Percentiles rank a stretch among this genome's conserved stretches.
Conservation (phyloP, 1,284 basidiomycete genomes). For the Exobasidium rhododendri region DNA sequence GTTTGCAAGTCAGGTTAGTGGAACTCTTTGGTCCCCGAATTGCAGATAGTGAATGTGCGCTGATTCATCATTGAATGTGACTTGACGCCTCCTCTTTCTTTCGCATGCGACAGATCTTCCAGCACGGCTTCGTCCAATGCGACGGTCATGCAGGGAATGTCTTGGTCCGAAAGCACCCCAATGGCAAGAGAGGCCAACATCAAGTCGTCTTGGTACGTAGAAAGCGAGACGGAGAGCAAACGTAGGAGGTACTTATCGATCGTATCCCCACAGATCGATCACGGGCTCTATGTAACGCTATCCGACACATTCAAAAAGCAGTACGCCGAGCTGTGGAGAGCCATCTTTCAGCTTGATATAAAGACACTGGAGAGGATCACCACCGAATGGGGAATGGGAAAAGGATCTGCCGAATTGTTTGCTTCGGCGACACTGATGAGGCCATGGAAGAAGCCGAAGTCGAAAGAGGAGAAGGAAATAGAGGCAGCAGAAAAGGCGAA, state of each 20-base stretch:
- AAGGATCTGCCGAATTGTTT: conserved; percentile 40
- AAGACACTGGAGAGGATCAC: conserved; percentile 36
- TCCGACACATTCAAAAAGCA: conserved; percentile 37
- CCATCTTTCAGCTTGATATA: conserved; percentile 43
- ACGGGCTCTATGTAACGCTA: conserved; percentile 44
- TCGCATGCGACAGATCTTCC: conserved; percentile 29
- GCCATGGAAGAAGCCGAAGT: conserved; percentile 41
- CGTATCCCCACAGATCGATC: conserved; percentile 38
- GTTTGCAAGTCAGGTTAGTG: conserved; percentile 30
- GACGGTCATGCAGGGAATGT: conserved; percentile 46
- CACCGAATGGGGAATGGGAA: conserved; percentile 42
- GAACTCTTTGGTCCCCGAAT: no score
- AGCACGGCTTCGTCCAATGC: conserved; percentile 45
- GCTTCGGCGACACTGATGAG: conserved; percentile 39
- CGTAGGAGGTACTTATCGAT: no score
- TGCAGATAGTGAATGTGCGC: no score
- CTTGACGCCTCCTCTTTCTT: no score
- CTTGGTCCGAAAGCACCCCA: conserved; percentile 40
- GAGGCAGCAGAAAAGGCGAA: conserved; percentile 8
- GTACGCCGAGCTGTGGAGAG: conserved; percentile 46
- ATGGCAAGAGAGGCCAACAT: conserved; percentile 33
- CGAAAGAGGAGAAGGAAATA: conserved; percentile 29
- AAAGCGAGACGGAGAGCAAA: no score
- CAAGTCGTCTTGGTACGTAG: conserved; percentile 31
- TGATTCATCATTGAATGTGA: no score